phyloP scores from a whole-genome alignment of 2,329 filamentous ascomycete species.

The Ceratocystis ficicola region DNA sequence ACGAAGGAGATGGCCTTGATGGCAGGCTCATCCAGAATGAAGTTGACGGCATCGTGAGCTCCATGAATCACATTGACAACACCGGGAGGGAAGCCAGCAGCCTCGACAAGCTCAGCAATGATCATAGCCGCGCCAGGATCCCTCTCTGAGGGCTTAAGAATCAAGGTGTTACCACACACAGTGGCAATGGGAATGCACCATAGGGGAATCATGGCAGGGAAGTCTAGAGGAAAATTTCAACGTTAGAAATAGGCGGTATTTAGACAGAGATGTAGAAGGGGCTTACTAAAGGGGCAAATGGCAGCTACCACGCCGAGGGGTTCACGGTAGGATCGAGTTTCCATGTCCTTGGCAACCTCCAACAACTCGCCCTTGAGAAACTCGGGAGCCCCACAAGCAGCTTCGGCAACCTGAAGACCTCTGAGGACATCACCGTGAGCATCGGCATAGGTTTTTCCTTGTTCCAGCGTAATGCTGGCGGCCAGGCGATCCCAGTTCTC shows the following conservation, averaged over 20 bases:
- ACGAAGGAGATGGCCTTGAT: constrained; percentile 85
- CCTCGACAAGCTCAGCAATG: constrained; percentile 62
- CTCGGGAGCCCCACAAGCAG: constrained; percentile 66
- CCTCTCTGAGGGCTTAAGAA: constrained; percentile 77
- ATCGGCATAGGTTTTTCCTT: constrained; percentile 79
- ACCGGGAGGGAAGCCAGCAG: constrained; percentile 70
- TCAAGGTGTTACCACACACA: constrained; percentile 69
- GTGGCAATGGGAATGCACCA: constrained; percentile 81
- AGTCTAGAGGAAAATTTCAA: constrained; percentile 42
- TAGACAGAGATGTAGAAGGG: background rate
- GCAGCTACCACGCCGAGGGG: constrained; percentile 69
- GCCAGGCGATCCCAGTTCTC: constrained; percentile 78
- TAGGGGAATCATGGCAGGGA: constrained; percentile 85
- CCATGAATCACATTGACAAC: constrained; percentile 78
- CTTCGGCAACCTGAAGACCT: constrained; percentile 75
- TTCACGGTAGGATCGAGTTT: constrained; percentile 71
- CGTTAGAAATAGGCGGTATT: too few species aligned
- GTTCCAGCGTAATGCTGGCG: constrained; percentile 74
- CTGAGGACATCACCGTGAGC: constrained; percentile 70
- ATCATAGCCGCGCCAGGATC: constrained; percentile 80
- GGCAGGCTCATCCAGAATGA: constrained; percentile 70
- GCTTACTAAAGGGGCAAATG: constrained; percentile 75
- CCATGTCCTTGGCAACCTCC: constrained; percentile 82
- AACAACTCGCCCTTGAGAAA: constrained; percentile 73
- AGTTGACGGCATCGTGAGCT: constrained; percentile 68